Evolutionary conservation across 2,329 filamentous ascomycete species (phyloP).

Genomic region (Colletotrichum siamense): DNA sequence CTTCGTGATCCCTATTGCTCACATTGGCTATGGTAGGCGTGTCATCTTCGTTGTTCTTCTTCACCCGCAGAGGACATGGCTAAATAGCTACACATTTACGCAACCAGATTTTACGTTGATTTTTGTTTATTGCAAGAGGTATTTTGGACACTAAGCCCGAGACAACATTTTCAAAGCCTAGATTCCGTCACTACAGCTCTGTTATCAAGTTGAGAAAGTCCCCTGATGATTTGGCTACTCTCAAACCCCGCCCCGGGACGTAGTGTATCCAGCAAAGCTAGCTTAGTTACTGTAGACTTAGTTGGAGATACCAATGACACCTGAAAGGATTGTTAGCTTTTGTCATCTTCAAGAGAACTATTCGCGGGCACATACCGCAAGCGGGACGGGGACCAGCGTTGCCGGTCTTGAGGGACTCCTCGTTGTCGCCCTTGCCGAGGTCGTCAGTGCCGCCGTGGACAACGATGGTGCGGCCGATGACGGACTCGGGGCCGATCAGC

Average conservation of each 20-base stretch:
- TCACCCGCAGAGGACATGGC: neutral
- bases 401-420: conserved; percentile 98
- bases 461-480: conserved; percentile 95
- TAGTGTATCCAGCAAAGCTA: neutral
- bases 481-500: conserved; percentile 93
- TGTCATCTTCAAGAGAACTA: neutral
- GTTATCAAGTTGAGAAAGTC: neutral
- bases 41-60: neutral
- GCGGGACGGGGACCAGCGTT: conserved; percentile 94
- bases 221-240: neutral
- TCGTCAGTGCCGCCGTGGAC: conserved; percentile 96
- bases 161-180: neutral
- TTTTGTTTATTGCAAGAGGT: neutral
- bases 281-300: conserved; percentile 46
- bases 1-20: accelerated
- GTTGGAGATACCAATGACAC: conserved; percentile 87
- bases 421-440: conserved; percentile 88
- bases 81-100: neutral
- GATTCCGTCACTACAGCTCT: neutral
- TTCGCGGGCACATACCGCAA: conserved; percentile 71
- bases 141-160: neutral
- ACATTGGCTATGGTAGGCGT: neutral
- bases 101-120: neutral
- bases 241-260: neutral
- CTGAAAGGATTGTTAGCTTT: conserved; percentile 39